Evolutionary conservation across 2,329 filamentous ascomycete species (phyloP).

Genomic region (Ceratocystis lukuohia): DNA sequence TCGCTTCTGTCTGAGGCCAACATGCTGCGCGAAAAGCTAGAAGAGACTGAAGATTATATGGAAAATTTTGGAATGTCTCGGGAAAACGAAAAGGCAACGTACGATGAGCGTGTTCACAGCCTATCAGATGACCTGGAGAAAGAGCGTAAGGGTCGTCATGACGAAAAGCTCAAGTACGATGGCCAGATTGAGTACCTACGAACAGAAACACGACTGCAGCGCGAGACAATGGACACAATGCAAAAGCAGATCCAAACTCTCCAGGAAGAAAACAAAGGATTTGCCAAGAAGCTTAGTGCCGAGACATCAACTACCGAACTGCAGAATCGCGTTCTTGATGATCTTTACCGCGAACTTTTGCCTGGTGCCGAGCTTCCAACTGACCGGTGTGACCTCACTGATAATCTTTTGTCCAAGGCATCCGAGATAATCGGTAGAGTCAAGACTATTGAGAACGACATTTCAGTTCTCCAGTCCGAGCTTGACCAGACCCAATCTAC

Average conservation of each 20-base stretch:
- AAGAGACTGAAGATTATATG: conserved; percentile 85
- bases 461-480: conserved; percentile 48
- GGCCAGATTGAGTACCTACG: conserved; percentile 50
- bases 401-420: conserved; percentile 44
- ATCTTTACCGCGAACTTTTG: conserved; percentile 45
- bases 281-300: conserved; percentile 38
- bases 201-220: conserved; percentile 45
- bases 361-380: conserved; percentile 39
- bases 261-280: conserved; percentile 40
- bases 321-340: conserved; percentile 42
- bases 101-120: conserved; percentile 53
- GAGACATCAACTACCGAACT: conserved; percentile 39
- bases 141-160: conserved; percentile 42
- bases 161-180: conserved; percentile 44
- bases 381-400: conserved; percentile 45
- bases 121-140: conserved; percentile 60
- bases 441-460: conserved; percentile 45
- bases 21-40: conserved; percentile 59
- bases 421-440: conserved; percentile 47
- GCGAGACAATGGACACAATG: conserved; percentile 45
- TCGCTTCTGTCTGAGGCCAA: conserved; percentile 70
- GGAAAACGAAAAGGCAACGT: conserved; percentile 62
- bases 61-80: conserved; percentile 71
- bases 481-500: conserved; percentile 45
- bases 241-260: conserved; percentile 43